A percentile compares a stretch with the other conserved stretches of the same genome.
Conservation (phyloP, 352 stramenopile genomes). For the Globisporangium ultimum region DNA sequence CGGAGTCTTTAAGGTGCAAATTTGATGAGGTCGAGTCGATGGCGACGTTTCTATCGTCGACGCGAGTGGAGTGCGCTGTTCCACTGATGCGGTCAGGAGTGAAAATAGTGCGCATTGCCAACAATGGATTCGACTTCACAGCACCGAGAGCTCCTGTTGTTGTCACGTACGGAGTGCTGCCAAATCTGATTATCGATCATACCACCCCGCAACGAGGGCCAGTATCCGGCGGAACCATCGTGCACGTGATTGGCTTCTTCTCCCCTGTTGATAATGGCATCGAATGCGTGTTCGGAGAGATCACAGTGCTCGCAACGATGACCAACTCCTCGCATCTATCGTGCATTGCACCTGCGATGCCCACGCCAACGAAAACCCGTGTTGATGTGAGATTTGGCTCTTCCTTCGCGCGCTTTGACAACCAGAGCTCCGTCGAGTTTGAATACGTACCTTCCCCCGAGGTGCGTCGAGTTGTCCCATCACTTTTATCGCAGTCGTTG, state of each 20-base stretch:
- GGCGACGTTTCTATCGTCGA: conserved; percentile 40
- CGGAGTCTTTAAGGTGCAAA: conserved; percentile 30
- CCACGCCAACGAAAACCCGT: conserved; percentile 10
- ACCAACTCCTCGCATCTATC: conserved; percentile 27
- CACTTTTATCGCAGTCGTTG: conserved; percentile 27
- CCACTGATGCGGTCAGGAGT: conserved; percentile 39
- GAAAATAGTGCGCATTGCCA: conserved; percentile 43
- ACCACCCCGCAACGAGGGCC: conserved; percentile 29
- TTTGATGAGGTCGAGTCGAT: conserved; percentile 33
- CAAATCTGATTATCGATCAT: conserved; percentile 31
- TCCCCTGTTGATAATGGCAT: conserved; percentile 18
- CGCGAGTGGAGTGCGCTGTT: conserved; percentile 47
- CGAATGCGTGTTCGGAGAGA: conserved; percentile 41
- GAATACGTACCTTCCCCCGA: conserved; percentile 21
- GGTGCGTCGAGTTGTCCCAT: conserved; percentile 25
- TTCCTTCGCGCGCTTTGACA: conserved; percentile 22
- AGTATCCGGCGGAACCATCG: conserved; percentile 32
- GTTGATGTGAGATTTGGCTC: conserved; percentile 24
- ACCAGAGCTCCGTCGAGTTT: conserved; percentile 15
- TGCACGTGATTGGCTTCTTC: conserved; percentile 39
- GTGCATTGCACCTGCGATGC: conserved; percentile 26
- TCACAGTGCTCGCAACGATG: conserved; percentile 15
- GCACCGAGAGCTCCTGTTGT: conserved; percentile 7
- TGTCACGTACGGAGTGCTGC: conserved; percentile 24
- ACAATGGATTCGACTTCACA: conserved; percentile 57